phyloP scores from a whole-genome alignment of 1,284 basidiomycete genomes.

The Tilletiopsis washingtonensis region DNA sequence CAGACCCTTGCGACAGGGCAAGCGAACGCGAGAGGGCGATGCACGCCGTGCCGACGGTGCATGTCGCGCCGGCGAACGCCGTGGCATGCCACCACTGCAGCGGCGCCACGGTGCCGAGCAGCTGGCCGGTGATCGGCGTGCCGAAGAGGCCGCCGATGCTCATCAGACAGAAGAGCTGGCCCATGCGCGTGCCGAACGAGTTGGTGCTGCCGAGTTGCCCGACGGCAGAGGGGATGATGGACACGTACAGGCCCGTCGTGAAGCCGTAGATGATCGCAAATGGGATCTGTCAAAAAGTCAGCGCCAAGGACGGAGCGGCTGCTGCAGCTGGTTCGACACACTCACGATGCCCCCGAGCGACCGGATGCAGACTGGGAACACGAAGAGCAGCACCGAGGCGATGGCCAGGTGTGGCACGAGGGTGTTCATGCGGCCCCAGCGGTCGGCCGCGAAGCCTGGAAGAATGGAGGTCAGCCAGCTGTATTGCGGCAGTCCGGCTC shows the following conservation, averaged over 20 bases:
- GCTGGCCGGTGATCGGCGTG: conserved; percentile 21
- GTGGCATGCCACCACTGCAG: conserved; percentile 7
- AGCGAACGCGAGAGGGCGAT: background rate
- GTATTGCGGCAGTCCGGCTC: no score
- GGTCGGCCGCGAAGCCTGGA: conserved; percentile 37
- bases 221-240: conserved; percentile 35
- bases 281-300: conserved; percentile 16
- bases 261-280: conserved; percentile 36
- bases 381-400: conserved; percentile 19
- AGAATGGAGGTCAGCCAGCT: no score
- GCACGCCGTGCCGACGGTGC: background rate
- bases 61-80: conserved; percentile 2
- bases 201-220: conserved; percentile 40
- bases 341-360: conserved; percentile 24
- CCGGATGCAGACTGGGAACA: conserved; percentile 11
- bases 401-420: conserved; percentile 24
- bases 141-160: conserved; percentile 34
- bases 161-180: conserved; percentile 30
- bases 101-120: conserved; percentile 6
- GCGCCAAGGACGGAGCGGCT: no score
- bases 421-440: conserved; percentile 34
- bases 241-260: conserved; percentile 35
- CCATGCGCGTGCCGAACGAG: conserved; percentile 37
- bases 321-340: no score
- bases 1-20: no score